Evolutionary conservation across 768 basidiomycete genomes (phyloP), one percentile per base, ranked within the genome.

Genomic region (Macrolepiota dolichaula): DNA sequence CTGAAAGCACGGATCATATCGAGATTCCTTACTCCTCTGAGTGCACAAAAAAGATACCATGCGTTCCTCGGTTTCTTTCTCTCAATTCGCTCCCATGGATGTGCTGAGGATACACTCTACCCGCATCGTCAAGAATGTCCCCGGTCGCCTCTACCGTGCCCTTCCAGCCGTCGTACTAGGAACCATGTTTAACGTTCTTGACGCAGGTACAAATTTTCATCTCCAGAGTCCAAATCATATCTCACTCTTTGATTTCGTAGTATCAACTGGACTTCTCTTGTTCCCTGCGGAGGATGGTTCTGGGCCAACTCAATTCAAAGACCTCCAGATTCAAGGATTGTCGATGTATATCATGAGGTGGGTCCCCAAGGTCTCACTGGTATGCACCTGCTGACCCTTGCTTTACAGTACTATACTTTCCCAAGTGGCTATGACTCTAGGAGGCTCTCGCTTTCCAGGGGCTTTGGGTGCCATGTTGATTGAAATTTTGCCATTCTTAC

Each of bases 321-420:
- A 63, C 13, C 50, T 70, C 12, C 69, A 68, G 44, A 49, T 68
- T 13, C 67, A 68, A 50, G 69, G 64, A 13, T n/a, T 70, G n/a
- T 68, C 67, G 0, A 65, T 68, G 69, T 68, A 62, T 47, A 64
- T 68, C 46, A 66, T 65, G 62, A 70, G 69, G 67, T 68, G 13
- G 42, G 64, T 37, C 22, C 7, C 46, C 19, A 13, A 42, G 4
- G 7, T 32, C 29, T 7, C 29, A 32, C 29, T 32, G 42, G 42
- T 44, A 7, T 44, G n/a, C 19, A 9, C 19, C 42, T 44, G 17
- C 42, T 44, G 42, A 44, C n/a, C n/a, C 15, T 4, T 44, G 2
- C n/a, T 5, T 19, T 7, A 13, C 42, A 44, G 67, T 40, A 66
- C 62, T 2, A 40, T 70, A 13, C 55, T 62, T 5, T 67, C 66